These are phyloP conservation scores for Hypoxylon perforatum DNA, from an alignment of 495 filamentous ascomycete species.

Conservation along the genomic window DNA sequence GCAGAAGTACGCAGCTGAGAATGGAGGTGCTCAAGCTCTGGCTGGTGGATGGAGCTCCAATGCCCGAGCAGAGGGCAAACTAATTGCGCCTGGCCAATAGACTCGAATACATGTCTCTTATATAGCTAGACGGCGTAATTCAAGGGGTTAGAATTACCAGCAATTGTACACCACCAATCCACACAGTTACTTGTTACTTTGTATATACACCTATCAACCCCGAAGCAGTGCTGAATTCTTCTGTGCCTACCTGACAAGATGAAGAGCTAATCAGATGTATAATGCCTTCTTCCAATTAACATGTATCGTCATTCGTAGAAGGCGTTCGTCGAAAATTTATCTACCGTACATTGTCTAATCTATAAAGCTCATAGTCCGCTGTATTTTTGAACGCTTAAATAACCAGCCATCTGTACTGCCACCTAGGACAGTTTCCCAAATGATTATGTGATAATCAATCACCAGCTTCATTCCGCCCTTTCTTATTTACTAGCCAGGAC, in stretches of 20 bases:
- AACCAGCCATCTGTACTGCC: not conserved
- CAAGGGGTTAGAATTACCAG: constrained; percentile 27
- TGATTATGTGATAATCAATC: not conserved
- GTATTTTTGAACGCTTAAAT: not conserved
- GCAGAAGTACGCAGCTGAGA: constrained; percentile 74
- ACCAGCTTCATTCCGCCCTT: not conserved
- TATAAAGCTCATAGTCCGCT: not conserved
- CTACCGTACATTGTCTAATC: not conserved
- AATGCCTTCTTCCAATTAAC: too few relatives aligned
- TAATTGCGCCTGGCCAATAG: constrained; percentile 90
- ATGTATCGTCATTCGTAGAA: too few relatives aligned
- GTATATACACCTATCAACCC: constrained; percentile 33
- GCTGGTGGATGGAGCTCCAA: constrained; percentile 91
- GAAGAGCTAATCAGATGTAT: too few relatives aligned
- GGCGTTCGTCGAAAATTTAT: not conserved
- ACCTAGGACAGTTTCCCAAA: not conserved
- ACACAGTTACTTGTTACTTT: constrained; percentile 26
- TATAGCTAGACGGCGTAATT: constrained; percentile 33
- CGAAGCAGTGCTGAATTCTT: constrained; percentile 21
- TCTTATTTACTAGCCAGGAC: constrained; percentile 27
- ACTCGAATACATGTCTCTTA: constrained; percentile 13
- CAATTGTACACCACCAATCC: constrained; percentile 39
- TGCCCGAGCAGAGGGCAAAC: constrained; percentile 77
- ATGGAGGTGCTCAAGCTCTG: constrained; percentile 71
- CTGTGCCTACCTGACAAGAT: not conserved